Percentiles rank a stretch among this genome's conserved stretches.
phyloP scores from a whole-genome alignment of 2,329 filamentous ascomycete genomes.

The Dendryphion nanum region DNA sequence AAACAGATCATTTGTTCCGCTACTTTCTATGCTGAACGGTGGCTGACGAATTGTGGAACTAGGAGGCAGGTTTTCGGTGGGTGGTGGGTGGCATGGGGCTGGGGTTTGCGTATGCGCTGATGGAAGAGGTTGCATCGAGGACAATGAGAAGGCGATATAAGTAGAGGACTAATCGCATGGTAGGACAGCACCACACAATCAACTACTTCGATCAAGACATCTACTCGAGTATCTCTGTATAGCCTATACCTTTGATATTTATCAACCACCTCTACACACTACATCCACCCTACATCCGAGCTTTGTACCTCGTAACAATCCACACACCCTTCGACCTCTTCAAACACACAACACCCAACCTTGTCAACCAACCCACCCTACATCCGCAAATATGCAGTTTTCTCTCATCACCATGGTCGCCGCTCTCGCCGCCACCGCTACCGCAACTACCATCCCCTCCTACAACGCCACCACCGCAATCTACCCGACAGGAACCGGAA shows the following conservation, averaged over 20 bases:
- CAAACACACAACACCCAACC: constrained; percentile 1
- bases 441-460: constrained; percentile 9
- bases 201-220: not conserved
- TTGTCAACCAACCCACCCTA: constrained; percentile 2
- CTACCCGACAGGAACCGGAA: constrained; percentile 25
- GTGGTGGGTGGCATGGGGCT: not conserved
- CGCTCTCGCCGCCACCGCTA: constrained; percentile 18
- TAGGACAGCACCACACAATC: not conserved
- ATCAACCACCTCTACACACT: not conserved
- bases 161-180: not conserved
- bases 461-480: constrained; percentile 21
- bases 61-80: not conserved
- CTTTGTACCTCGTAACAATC: no score
- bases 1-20: no score
- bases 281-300: not conserved
- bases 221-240: no score
- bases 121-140: no score
- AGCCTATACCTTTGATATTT: no score
- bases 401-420: constrained; percentile 21
- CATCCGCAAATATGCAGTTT: constrained; percentile 32
- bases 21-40: no score
- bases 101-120: no score
- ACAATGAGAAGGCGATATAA: no score
- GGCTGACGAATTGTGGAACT: no score
- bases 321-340: not conserved